Evolutionary conservation across 805 yeast genomes (phyloP).

Genomic region (Ogataea nitratoaversa): DNA sequence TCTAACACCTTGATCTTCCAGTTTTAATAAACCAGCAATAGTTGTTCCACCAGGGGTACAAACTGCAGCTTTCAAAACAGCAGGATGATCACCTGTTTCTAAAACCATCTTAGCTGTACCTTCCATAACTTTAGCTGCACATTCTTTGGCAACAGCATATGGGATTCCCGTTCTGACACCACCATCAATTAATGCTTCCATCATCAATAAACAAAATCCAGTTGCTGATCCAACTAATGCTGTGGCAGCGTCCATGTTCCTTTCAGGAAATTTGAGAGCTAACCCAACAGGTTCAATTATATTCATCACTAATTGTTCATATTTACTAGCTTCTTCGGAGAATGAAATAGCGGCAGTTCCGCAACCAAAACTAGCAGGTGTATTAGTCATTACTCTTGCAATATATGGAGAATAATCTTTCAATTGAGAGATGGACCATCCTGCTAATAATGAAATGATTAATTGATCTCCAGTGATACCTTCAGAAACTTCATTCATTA

Average conservation of each 20-base stretch:
- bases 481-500: conserved; percentile 47
- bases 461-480: conserved; percentile 35
- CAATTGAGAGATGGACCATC: conserved; percentile 79
- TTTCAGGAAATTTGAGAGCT: conserved; percentile 71
- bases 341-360: conserved; percentile 94
- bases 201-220: conserved; percentile 82
- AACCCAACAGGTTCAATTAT: conserved; percentile 64
- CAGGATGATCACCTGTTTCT: conserved; percentile 81
- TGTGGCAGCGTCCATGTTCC: conserved; percentile 95
- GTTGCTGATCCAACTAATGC: conserved; percentile 96
- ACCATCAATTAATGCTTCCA: conserved; percentile 91
- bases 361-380: conserved; percentile 88
- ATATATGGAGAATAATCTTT: conserved; percentile 48
- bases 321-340: conserved; percentile 44
- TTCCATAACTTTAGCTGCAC: conserved; percentile 90
- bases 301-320: conserved; percentile 45
- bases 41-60: conserved; percentile 99
- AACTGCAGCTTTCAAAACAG: conserved; percentile 77
- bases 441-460: conserved; percentile 83
- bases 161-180: conserved; percentile 95
- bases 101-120: conserved; percentile 92
- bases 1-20: conserved; percentile 90
- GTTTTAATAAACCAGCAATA: conserved; percentile 85
- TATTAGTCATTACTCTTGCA: conserved; percentile 96
- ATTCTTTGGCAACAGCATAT: conserved; percentile 69